Evolutionary conservation across 192 early-diverging fungal species (phyloP).

Genomic region (Entomortierella chlamydospora): DNA sequence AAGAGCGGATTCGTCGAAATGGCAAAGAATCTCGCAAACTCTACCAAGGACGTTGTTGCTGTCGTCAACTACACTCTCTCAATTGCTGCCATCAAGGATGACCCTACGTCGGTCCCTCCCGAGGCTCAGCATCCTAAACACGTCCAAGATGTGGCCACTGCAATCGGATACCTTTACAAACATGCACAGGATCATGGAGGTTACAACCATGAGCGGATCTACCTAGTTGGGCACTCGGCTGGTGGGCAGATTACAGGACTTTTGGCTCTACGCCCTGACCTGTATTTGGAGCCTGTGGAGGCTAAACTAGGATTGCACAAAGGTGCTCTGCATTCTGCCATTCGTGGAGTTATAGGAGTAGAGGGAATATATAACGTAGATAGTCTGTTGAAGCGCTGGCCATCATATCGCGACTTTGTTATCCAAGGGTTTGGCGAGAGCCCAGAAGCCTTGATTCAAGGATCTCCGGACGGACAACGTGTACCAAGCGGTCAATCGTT

Average conservation of each 20-base stretch:
- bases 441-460: constrained; percentile 45
- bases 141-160: constrained; percentile 69
- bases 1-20: constrained; percentile 69
- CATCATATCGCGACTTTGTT: constrained; percentile 80
- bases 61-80: constrained; percentile 81
- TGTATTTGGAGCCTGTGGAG: constrained; percentile 27
- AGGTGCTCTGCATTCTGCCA: constrained; percentile 33
- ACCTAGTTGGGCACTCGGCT: constrained; percentile 80
- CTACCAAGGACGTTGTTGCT: constrained; percentile 67
- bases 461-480: constrained; percentile 60
- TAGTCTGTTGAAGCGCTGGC: constrained; percentile 68
- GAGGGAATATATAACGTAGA: constrained; percentile 90
- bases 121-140: constrained; percentile 75
- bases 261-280: constrained; percentile 65
- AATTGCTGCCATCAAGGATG: constrained; percentile 35
- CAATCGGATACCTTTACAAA: constrained; percentile 63
- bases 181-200: constrained; percentile 10
- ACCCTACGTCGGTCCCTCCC: constrained; percentile 31
- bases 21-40: constrained; percentile 60
- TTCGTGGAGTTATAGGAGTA: constrained; percentile 76
- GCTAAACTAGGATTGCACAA: constrained; percentile 8
- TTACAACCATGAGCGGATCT: constrained; percentile 56
- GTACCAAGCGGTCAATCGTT: not conserved
- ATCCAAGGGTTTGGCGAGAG: constrained; percentile 73
- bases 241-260: constrained; percentile 80